These are phyloP conservation scores for Pleurotus cornucopiae DNA, from an alignment of 768 basidiomycete genomes.

Conservation along the genomic window DNA sequence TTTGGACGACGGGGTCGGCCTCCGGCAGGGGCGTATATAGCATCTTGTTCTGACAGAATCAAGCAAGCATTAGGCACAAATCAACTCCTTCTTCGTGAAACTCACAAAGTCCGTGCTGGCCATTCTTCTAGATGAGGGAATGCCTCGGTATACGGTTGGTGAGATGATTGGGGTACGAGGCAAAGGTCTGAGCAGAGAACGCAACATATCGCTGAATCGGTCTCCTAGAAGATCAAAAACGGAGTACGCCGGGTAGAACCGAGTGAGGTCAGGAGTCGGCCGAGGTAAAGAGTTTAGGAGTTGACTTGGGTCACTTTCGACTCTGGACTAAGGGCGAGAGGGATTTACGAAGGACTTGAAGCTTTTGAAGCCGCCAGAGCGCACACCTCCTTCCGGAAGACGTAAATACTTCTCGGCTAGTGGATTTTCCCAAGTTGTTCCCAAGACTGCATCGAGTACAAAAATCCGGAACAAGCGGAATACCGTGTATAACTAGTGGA, in stretches of 20 bases:
- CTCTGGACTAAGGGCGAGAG: no score
- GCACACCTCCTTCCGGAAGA: no score
- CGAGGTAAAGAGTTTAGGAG: slow-evolving; percentile 1
- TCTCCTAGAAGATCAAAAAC: slow-evolving; percentile 5
- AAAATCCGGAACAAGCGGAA: no score
- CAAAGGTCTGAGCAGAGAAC: slow-evolving; percentile 8
- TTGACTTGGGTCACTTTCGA: no score
- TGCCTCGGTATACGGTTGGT: background rate
- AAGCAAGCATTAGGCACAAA: slow-evolving; percentile 1
- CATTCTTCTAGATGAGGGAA: slow-evolving; percentile 5
- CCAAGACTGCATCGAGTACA: no score
- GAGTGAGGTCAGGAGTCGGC: slow-evolving; percentile 6
- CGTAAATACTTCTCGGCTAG: no score
- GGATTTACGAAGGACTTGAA: no score
- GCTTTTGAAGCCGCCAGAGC: no score
- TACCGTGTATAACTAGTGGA: no score
- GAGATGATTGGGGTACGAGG: slow-evolving; percentile 1
- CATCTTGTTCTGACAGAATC: slow-evolving; percentile 70
- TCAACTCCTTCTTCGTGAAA: background rate
- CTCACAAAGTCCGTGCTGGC: slow-evolving; percentile 12
- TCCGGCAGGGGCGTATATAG: slow-evolving; percentile 87
- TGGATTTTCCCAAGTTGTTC: no score
- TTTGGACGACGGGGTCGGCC: slow-evolving; percentile 91
- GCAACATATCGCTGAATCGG: slow-evolving; percentile 7
- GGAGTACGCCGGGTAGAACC: slow-evolving; percentile 9